Evolutionary conservation across 2,329 filamentous ascomycete genomes (phyloP).

Genomic region (Aspergillus bombycis): DNA sequence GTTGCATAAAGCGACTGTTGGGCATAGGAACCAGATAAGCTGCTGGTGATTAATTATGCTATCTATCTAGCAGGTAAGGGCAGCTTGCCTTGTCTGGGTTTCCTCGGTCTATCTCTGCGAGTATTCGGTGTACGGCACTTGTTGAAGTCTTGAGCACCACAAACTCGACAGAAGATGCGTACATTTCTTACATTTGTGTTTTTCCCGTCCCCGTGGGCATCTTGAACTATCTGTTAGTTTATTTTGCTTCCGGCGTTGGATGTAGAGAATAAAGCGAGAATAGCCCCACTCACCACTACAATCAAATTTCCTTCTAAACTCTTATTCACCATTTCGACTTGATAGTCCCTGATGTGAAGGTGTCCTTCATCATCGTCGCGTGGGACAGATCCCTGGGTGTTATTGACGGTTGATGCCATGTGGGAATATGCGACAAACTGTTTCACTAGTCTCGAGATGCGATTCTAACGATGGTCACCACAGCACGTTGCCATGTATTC

Average conservation of each 20-base stretch:
- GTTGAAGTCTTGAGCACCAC: too few relatives aligned
- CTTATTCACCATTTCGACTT: conserved; percentile 12
- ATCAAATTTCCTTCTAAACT: conserved; percentile 7
- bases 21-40: conserved; percentile 11
- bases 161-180: neutral
- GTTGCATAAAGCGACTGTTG: conserved; percentile 9
- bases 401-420: neutral
- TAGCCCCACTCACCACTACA: conserved; percentile 6
- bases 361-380: neutral
- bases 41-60: neutral
- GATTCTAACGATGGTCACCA: neutral
- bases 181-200: conserved; percentile 8
- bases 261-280: too few relatives aligned
- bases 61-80: neutral
- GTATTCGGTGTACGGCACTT: neutral
- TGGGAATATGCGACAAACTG: neutral
- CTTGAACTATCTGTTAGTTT: too few relatives aligned
- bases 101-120: neutral
- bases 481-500: neutral
- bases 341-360: conserved; percentile 2
- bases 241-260: too few relatives aligned
- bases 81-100: conserved; percentile 3
- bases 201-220: conserved; percentile 10
- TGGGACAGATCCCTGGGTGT: neutral
- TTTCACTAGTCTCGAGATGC: neutral